These are phyloP conservation scores for Porogramme epimiltina DNA, from an alignment of 1,284 basidiomycete genomes.

Conservation along the genomic window DNA sequence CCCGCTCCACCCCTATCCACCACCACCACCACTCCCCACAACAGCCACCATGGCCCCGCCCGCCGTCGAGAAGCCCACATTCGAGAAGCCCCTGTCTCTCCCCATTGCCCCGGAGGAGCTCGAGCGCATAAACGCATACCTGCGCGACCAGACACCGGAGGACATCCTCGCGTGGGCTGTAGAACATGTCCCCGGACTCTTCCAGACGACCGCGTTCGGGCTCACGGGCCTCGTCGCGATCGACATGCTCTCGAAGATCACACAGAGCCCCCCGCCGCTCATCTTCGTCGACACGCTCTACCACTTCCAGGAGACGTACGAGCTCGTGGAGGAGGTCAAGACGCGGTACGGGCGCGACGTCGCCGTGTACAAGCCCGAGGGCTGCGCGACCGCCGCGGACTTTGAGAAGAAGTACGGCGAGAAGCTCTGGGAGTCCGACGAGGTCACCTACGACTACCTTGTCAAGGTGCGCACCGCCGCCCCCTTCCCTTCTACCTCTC, in stretches of 20 bases:
- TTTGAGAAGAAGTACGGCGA: slow-evolving; percentile 87
- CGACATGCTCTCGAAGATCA: slow-evolving; percentile 89
- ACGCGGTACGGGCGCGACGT: slow-evolving; percentile 75
- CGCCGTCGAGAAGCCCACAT: slow-evolving; percentile 22
- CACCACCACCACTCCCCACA: neutral
- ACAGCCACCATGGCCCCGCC: slow-evolving; percentile 9
- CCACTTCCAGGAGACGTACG: slow-evolving; percentile 93
- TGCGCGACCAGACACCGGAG: slow-evolving; percentile 73
- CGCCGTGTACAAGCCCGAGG: slow-evolving; percentile 81
- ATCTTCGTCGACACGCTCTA: slow-evolving; percentile 97
- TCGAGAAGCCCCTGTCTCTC: slow-evolving; percentile 54
- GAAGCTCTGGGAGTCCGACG: slow-evolving; percentile 88
- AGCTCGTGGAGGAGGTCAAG: slow-evolving; percentile 82
- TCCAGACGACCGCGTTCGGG: slow-evolving; percentile 94
- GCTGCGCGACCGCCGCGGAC: slow-evolving; percentile 67
- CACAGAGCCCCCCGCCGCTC: slow-evolving; percentile 62
- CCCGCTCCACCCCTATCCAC: neutral
- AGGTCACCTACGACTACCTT: slow-evolving; percentile 87
- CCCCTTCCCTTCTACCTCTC: neutral
- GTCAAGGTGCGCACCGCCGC: slow-evolving; percentile 71
- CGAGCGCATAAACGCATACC: slow-evolving; percentile 70
- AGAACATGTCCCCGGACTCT: slow-evolving; percentile 75
- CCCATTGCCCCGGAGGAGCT: slow-evolving; percentile 70
- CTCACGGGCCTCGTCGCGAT: slow-evolving; percentile 89
- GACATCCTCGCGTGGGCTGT: slow-evolving; percentile 86